Conservation (phyloP, 1,284 basidiomycete genomes). For the Polyporus tsugae region DNA sequence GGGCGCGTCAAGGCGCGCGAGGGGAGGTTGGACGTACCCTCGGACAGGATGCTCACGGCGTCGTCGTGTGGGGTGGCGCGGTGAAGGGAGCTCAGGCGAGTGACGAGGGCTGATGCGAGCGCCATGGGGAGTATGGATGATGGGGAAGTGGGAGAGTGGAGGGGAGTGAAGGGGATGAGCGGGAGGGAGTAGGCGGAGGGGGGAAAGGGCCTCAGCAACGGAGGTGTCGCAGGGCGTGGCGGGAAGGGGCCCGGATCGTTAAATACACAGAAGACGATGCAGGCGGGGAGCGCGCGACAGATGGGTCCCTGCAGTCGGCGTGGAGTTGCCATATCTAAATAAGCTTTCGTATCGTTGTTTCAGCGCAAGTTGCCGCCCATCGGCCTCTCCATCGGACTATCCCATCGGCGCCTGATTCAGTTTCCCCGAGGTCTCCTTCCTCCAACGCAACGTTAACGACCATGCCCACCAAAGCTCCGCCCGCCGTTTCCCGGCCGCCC, state of each 20-base stretch:
- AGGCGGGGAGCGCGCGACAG: conserved; percentile 24
- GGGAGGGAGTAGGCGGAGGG: conserved; percentile 12
- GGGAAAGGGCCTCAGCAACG: conserved; percentile 29
- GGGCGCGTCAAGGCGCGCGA: conserved; percentile 12
- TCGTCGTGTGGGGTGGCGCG: conserved; percentile 32
- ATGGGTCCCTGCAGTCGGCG: conserved; percentile 9
- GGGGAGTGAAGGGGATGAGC: conserved; percentile 6
- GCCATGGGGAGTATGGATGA: conserved; percentile 31
- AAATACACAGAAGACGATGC: conserved; percentile 28
- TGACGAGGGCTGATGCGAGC: conserved; percentile 33
- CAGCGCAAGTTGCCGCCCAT: conserved; percentile 33
- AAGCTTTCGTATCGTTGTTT: conserved; percentile 34
- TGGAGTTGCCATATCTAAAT: conserved; percentile 30
- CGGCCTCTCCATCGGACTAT: conserved; percentile 29
- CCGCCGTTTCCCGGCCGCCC: conserved; percentile 13
- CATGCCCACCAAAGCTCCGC: conserved; percentile 6
- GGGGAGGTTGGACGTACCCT: conserved; percentile 36
- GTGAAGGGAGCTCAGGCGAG: conserved; percentile 34
- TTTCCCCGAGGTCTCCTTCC: conserved; percentile 24
- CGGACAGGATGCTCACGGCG: conserved; percentile 39
- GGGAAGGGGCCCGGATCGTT: conserved; percentile 30
- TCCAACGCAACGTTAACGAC: too few species aligned
- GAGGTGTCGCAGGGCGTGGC: conserved; percentile 33
- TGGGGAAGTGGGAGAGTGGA: conserved; percentile 17
- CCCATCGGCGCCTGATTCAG: conserved; percentile 18